These are phyloP conservation scores for Paracoccidioides brasiliensis DNA, from an alignment of 2,329 filamentous ascomycete species.

Conservation along the genomic window DNA sequence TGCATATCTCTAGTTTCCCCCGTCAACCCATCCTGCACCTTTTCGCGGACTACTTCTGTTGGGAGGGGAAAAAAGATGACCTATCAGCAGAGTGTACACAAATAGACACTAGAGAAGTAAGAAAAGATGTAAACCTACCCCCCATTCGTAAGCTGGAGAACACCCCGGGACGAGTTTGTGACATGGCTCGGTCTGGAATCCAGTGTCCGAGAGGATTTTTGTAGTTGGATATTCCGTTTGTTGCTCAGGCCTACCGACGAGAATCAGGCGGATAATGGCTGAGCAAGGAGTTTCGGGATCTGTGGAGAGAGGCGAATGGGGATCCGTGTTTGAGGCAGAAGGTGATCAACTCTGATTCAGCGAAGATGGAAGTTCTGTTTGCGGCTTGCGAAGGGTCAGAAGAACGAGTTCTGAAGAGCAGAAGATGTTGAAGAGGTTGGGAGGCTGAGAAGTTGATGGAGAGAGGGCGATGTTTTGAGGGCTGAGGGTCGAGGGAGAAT, in stretches of 20 bases:
- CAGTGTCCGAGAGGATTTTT: constrained; percentile 11
- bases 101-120: constrained; percentile 11
- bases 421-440: too few relatives aligned
- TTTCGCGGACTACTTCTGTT: constrained; percentile 91
- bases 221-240: neutral
- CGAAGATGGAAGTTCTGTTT: too few relatives aligned
- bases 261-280: neutral
- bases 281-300: neutral
- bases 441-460: too few relatives aligned
- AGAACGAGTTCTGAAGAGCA: too few relatives aligned
- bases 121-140: constrained; percentile 50
- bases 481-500: too few relatives aligned
- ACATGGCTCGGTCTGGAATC: constrained; percentile 47
- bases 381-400: too few relatives aligned
- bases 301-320: neutral
- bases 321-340: neutral
- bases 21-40: constrained; percentile 95
- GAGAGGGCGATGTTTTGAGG: too few relatives aligned
- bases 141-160: constrained; percentile 89
- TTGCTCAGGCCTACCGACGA: neutral
- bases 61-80: constrained; percentile 14
- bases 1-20: constrained; percentile 94
- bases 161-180: constrained; percentile 80
- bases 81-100: neutral
- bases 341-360: too few relatives aligned